phyloP scores from a whole-genome alignment of 2,329 filamentous ascomycete genomes.

The Sclerotinia minor region DNA sequence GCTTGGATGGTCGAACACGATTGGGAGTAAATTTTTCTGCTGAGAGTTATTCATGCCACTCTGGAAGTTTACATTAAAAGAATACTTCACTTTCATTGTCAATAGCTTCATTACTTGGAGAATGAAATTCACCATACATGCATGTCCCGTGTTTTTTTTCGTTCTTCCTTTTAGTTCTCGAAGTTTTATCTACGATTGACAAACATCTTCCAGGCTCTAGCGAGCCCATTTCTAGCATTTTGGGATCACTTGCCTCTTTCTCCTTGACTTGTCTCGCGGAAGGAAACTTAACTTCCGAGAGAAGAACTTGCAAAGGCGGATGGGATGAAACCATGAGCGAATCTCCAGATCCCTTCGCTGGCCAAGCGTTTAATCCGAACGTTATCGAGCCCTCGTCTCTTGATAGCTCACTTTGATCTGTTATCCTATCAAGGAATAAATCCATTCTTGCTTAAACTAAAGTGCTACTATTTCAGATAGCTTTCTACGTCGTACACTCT shows the following conservation, averaged over 20 bases:
- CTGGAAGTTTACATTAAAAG: background rate
- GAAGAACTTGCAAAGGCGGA: background rate
- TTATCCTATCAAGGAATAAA: background rate
- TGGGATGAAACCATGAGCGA: background rate
- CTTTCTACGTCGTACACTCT: background rate
- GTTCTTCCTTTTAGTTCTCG: background rate
- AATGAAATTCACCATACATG: background rate
- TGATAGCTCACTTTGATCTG: background rate
- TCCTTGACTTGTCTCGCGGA: background rate
- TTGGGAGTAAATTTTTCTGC: conserved; percentile 36
- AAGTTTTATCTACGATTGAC: background rate
- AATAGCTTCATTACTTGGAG: no score
- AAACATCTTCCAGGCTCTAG: background rate
- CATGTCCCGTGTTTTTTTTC: background rate
- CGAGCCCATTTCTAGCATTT: no score
- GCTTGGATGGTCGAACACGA: conserved; percentile 50
- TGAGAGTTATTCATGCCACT: background rate
- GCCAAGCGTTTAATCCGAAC: background rate
- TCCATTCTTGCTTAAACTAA: no score
- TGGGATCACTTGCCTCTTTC: no score
- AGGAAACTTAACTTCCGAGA: no score
- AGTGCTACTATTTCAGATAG: background rate
- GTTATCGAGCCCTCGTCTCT: background rate
- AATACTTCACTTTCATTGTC: no score
- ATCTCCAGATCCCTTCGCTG: background rate